These are phyloP conservation scores for Tephrocybe rancida DNA, from an alignment of 768 basidiomycete species.

Conservation along the genomic window DNA sequence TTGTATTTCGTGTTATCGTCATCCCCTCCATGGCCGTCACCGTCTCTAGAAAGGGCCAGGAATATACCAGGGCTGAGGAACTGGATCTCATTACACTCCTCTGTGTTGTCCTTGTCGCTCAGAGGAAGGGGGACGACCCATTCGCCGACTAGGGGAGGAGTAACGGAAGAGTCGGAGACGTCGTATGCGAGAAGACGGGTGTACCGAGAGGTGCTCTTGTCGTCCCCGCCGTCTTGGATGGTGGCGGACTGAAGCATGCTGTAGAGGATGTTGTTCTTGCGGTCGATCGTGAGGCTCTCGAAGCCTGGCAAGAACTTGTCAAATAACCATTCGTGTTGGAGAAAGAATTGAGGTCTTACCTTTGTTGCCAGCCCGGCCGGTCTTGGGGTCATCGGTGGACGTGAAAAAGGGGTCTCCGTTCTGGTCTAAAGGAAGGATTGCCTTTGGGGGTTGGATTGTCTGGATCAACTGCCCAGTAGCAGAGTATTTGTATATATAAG, in stretches of 20 bases:
- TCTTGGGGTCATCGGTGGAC: conserved; percentile 44
- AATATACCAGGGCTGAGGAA: conserved; percentile 58
- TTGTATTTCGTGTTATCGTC: conserved; percentile 55
- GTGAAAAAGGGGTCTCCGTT: conserved; percentile 56
- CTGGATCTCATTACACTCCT: conserved; percentile 57
- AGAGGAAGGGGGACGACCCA: conserved; percentile 62
- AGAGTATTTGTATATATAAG: conserved; percentile 60
- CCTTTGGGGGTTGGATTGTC: conserved; percentile 60
- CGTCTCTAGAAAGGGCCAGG: conserved; percentile 60
- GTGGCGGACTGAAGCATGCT: conserved; percentile 65
- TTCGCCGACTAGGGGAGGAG: conserved; percentile 51
- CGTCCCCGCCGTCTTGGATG: conserved; percentile 61
- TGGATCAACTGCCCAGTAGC: conserved; percentile 49
- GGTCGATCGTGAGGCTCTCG: conserved; percentile 58
- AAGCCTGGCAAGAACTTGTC: conserved; percentile 42
- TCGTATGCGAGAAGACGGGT: conserved; percentile 62
- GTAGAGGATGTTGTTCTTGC: conserved; percentile 51
- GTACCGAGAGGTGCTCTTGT: conserved; percentile 48
- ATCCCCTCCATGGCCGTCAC: conserved; percentile 57
- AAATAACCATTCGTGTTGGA: neutral
- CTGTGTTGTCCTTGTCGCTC: conserved; percentile 51
- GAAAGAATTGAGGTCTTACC: conserved; percentile 28
- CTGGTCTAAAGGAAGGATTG: conserved; percentile 50
- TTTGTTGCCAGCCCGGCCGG: conserved; percentile 59
- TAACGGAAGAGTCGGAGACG: conserved; percentile 34